A percentile compares a stretch with the other conserved stretches of the same genome.
Conservation (phyloP, 345 rosid species). For the Cardamine chenopodiifolia region DNA sequence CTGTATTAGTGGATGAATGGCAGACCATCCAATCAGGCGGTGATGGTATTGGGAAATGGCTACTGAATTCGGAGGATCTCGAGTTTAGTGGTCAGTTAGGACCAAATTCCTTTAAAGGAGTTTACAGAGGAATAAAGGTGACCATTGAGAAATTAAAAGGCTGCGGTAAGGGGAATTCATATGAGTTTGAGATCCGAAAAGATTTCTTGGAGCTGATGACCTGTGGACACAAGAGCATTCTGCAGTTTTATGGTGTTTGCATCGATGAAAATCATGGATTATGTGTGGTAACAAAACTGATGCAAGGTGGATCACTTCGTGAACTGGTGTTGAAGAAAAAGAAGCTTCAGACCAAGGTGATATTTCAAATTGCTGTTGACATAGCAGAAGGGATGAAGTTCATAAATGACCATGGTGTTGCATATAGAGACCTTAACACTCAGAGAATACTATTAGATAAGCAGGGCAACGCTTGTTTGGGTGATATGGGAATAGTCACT, state of each 20-base stretch:
- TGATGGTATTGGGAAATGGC: slow-evolving; percentile 76
- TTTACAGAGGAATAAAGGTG: slow-evolving; percentile 70
- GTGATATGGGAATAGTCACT: slow-evolving; percentile 83
- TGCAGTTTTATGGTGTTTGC: slow-evolving; percentile 83
- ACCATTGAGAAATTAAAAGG: slow-evolving; percentile 96
- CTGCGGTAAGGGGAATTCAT: slow-evolving; percentile 87
- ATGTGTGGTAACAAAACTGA: slow-evolving; percentile 84
- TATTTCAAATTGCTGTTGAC: slow-evolving; percentile 73
- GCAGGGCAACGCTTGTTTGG: slow-evolving; percentile 83
- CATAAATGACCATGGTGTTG: slow-evolving; percentile 77
- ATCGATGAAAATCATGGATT: slow-evolving; percentile 87
- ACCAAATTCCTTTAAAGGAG: slow-evolving; percentile 68
- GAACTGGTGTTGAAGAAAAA: slow-evolving; percentile 76
- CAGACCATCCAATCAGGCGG: slow-evolving; percentile 76
- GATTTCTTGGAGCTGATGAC: slow-evolving; percentile 93
- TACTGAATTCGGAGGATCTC: slow-evolving; percentile 70
- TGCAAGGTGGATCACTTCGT: slow-evolving; percentile 91
- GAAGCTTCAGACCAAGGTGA: slow-evolving; percentile 78
- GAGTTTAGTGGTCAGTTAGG: slow-evolving; percentile 78
- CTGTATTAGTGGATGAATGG: slow-evolving; percentile 88
- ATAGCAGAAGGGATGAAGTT: slow-evolving; percentile 86
- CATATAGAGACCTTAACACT: slow-evolving; percentile 86
- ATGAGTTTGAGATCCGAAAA: slow-evolving; percentile 76
- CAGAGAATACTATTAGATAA: slow-evolving; percentile 80
- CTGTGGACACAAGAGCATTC: slow-evolving; percentile 81